Percentiles rank a stretch among this genome's conserved stretches.
Conservation (phyloP, 257 asterid species). For the Vinca minor region DNA sequence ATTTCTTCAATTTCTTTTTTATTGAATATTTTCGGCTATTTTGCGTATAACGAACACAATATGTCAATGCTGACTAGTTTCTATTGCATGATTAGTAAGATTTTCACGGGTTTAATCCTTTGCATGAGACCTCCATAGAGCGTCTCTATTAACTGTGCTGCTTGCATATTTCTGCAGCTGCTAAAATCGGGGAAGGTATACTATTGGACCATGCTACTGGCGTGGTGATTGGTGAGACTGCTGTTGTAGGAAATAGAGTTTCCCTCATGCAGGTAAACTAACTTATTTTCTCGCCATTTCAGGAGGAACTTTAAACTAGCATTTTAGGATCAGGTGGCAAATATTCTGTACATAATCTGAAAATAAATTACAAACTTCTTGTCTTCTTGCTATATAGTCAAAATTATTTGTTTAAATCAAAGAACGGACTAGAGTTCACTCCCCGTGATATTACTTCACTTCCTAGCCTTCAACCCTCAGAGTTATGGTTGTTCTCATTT, state of each 20-base stretch:
- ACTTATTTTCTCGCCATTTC: not conserved
- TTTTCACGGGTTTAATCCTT: not conserved
- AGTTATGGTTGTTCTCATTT: not conserved
- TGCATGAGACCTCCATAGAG: not conserved
- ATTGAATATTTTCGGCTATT: not conserved
- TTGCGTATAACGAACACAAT: too few relatives aligned
- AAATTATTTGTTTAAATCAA: not conserved
- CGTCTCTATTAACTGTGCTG: not conserved
- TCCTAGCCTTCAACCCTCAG: not conserved
- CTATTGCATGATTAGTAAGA: not conserved
- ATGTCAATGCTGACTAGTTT: not conserved
- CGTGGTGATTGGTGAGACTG: slow-evolving; percentile 41
- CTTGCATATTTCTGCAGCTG: slow-evolving; percentile 24
- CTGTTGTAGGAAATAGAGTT: slow-evolving; percentile 36
- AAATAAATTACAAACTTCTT: not conserved
- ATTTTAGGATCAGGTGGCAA: not conserved
- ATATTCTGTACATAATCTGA: not conserved
- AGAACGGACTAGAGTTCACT: not conserved
- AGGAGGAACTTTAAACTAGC: not conserved
- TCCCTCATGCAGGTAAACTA: slow-evolving; percentile 38
- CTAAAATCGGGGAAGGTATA: slow-evolving; percentile 39
- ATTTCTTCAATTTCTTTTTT: not conserved
- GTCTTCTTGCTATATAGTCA: not conserved
- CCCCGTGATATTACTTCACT: not conserved
- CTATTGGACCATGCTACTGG: slow-evolving; percentile 43